Base-by-base conservation (phyloP, 306 rosid species). In the Spatholobus suberectus region DNA sequence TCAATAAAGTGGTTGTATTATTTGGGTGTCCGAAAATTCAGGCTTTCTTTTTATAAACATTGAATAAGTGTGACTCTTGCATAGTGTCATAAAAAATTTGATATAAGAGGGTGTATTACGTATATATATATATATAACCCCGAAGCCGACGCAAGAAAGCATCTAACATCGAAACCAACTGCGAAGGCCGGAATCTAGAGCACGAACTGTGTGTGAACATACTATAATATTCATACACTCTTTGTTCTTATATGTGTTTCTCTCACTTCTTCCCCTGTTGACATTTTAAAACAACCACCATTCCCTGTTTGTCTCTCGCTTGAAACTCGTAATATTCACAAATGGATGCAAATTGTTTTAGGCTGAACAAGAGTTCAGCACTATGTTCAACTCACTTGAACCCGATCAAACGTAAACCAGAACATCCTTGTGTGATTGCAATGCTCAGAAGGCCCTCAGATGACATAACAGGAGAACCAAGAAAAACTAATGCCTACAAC, bases 281-380 rank as follows among this genome's bases (percentile, higher is more conserved):
- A 67, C 51, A 73, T 35, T 18, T 13, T n/a, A 37, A 52, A 35
- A 37, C 78, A 67, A 43, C 8, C 47, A 12, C 12, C 59, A 63
- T 41, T 72, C 62, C 47, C 34, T 59, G 9, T 73, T 69, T 55
- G 38, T 83, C 68, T 67, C 43, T 44, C 73, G 46, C 76, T 65
- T n/a, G 69, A 70, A 76, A 65, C 76, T 61, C 81, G 4, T 6
- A 26, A 41, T 26, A 63, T 46, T 23, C 57, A 63, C 5, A 81
- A 49, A 96, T 96, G 99, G 99, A 92, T 77, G 77, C 89, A 52
- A 89, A 88, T 37, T 52, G 82, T 67, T 41, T 85, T 18, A 47
- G 77, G 8, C 83, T 70, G 23, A 83, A 78, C 76, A 81, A 51
- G 35, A 71, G 70, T 44, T 83, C 87, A 65, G 46, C 81, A 61